Conservation (phyloP, 1,284 basidiomycete genomes). For the Neolentinus lepideus region DNA sequence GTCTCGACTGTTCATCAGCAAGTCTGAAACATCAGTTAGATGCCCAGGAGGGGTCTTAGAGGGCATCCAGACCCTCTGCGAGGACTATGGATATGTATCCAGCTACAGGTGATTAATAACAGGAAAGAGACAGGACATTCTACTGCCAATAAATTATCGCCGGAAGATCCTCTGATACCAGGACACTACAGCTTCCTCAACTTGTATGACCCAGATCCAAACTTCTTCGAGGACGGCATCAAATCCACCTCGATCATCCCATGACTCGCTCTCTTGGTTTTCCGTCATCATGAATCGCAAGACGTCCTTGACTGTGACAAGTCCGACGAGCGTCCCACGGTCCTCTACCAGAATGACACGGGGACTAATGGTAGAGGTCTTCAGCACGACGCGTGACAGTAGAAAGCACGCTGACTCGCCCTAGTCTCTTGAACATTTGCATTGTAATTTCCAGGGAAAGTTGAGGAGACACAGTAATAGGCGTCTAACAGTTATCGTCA, state of each 20-base stretch:
- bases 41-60: too few species aligned
- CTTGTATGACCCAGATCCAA: conserved; percentile 46
- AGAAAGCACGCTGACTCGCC: conserved; percentile 46
- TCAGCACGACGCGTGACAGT: too few species aligned
- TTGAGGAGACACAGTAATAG: conserved; percentile 88
- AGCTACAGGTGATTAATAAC: too few species aligned
- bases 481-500: conserved; percentile 53
- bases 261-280: conserved; percentile 31
- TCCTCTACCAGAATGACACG: conserved; percentile 91
- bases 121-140: conserved; percentile 5
- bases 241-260: conserved; percentile 56
- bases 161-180: conserved; percentile 34
- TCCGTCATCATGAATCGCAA: conserved; percentile 65
- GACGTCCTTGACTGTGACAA: conserved; percentile 96
- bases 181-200: conserved; percentile 26
- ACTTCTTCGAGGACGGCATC: conserved; percentile 55
- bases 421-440: conserved; percentile 93
- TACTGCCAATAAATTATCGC: conserved; percentile 17
- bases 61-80: too few species aligned
- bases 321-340: conserved; percentile 74
- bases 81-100: too few species aligned
- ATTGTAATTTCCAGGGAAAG: conserved; percentile 95
- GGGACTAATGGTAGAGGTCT: conserved; percentile 47
- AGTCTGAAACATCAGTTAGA: too few species aligned
- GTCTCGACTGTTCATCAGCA: too few species aligned